Evolutionary conservation across 805 yeast species (phyloP).

Genomic region (Yamadazyma tumulicola): DNA sequence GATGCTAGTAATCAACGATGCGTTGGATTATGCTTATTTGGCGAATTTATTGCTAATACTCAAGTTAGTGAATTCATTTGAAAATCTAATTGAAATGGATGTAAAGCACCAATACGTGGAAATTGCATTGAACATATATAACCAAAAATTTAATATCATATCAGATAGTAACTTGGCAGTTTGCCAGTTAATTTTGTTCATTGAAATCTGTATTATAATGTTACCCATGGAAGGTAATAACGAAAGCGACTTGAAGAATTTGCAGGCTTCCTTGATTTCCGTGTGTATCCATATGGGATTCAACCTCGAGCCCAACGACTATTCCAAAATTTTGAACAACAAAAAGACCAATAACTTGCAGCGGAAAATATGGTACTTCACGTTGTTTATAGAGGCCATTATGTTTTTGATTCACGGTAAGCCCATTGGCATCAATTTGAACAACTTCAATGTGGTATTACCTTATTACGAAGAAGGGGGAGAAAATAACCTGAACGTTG

Average conservation of each 20-base stretch:
- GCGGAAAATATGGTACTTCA: constrained; percentile 7
- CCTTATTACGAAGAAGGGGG: constrained; percentile 3
- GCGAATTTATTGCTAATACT: constrained; percentile 3
- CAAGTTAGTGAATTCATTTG: constrained; percentile 3
- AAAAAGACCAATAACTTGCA: constrained; percentile 3
- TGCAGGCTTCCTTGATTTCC: not conserved
- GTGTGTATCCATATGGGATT: constrained; percentile 1
- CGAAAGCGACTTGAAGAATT: constrained; percentile 1
- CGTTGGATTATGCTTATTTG: constrained; percentile 1
- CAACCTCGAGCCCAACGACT: constrained; percentile 4
- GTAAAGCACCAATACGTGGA: not conserved
- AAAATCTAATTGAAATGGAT: constrained; percentile 2
- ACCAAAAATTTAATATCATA: constrained; percentile 1
- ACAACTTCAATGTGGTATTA: not conserved
- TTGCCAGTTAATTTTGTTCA: constrained; percentile 3
- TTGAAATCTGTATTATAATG: not conserved
- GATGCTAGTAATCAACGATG: not conserved
- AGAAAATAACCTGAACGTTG: constrained; percentile 2
- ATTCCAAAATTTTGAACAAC: not conserved
- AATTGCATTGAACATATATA: constrained; percentile 2
- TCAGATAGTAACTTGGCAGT: not conserved
- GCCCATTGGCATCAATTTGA: not conserved
- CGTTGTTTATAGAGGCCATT: constrained; percentile 2
- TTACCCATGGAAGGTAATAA: constrained; percentile 3
- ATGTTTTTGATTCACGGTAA: not conserved